Base-by-base conservation (phyloP, 495 filamentous ascomycete species). In the Pseudevernia furfuracea region DNA sequence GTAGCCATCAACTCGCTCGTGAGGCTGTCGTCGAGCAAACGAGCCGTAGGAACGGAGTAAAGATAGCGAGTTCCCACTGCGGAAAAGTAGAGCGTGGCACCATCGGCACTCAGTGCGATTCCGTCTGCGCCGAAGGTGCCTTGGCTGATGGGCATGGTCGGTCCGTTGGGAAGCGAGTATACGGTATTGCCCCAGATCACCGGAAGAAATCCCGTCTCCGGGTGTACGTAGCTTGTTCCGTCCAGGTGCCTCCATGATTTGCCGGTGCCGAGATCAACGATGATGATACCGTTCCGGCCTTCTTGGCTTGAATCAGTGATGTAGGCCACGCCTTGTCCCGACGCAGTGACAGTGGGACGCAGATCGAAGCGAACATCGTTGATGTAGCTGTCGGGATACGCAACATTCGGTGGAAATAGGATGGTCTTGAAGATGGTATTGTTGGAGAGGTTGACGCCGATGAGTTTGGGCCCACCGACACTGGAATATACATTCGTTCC, bases 301-400 rank as follows among this genome's bases (percentile, higher is more conserved):
- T 76, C 74, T 48, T 67, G 37, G 37, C 68, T 73, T 53, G 70
- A 74, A 69, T 81, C 79, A 25, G 78, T 81, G 69, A 80, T 80
- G 62, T 80, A 81, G 15, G 74, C 77, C 1, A 80, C 65, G 21
- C 78, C 79, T 17, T 72, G 58, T 15, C 78, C 75, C 7, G 70
- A 71, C 19, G 65, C 58, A 7, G 74, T 73, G 21, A 73, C n/a
- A 28, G 52, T 60, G 5, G 71, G 53, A 21, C 76, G 72, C 23
- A 79, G 69, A 64, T 81, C 78, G 68, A 81, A 78, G 56, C 79
- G 74, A 5, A 81, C 69, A 58, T 79, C 77, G 68, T 80, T 81
- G 34, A 81, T 70, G 59, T 81, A 81, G 52, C 70, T 75, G 61
- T 77, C 75, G 7, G 74, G 37, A 61, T 66, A 76, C 14, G 74